Percentiles rank a stretch among this genome's conserved stretches.
Evolutionary conservation across 2,329 filamentous ascomycete species (phyloP).

Genomic region (Westerdykella aurantiaca): DNA sequence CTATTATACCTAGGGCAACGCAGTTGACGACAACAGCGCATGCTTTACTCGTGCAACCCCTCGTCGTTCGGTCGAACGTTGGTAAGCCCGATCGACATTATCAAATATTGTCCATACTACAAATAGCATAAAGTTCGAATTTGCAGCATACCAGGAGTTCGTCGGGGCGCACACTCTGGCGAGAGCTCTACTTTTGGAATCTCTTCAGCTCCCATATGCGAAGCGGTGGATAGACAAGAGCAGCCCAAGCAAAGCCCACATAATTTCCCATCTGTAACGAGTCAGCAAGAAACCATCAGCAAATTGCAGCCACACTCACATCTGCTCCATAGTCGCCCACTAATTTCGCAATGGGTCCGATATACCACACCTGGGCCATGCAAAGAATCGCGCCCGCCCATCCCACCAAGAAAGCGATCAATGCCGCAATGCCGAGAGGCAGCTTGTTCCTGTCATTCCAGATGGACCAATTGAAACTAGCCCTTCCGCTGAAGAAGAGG

Average conservation of each 20-base stretch:
- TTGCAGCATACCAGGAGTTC: too few species aligned
- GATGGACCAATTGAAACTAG: constrained; percentile 53
- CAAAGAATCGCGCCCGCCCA: constrained; percentile 61
- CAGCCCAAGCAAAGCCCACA: constrained; percentile 56
- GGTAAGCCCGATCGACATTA: too few species aligned
- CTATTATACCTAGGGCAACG: too few species aligned
- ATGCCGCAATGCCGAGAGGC: constrained; percentile 57
- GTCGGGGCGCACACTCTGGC: too few species aligned
- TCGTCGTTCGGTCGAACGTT: too few species aligned
- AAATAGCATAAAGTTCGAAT: too few species aligned
- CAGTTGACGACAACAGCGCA: too few species aligned
- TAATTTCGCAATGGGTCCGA: constrained; percentile 55
- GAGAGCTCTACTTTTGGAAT: constrained; percentile 40
- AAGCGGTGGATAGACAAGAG: constrained; percentile 51
- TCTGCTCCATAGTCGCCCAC: constrained; percentile 56
- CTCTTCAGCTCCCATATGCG: constrained; percentile 48
- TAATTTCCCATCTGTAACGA: constrained; percentile 50
- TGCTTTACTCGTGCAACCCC: too few species aligned
- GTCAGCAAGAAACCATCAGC: neutral
- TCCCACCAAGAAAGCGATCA: constrained; percentile 57
- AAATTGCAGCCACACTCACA: constrained; percentile 33
- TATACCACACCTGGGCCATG: constrained; percentile 67
- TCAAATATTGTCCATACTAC: too few species aligned
- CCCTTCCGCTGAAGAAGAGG: constrained; percentile 52
- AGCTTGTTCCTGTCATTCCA: constrained; percentile 57